These are phyloP conservation scores for Bipolaris oryzae DNA, from an alignment of 2,329 filamentous ascomycete species.

Conservation along the genomic window DNA sequence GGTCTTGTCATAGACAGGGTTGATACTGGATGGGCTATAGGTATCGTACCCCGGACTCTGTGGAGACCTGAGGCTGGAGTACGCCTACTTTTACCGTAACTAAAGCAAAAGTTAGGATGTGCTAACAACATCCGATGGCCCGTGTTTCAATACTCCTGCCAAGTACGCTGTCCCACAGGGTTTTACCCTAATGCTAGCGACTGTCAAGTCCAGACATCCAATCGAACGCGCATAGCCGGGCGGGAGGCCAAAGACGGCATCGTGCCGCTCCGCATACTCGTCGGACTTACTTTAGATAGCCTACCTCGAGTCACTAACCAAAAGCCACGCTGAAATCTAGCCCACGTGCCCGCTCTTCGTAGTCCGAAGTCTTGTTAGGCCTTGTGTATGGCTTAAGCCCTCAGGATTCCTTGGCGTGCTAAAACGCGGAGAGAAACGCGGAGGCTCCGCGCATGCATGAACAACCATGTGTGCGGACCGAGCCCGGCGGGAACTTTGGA, in stretches of 20 bases:
- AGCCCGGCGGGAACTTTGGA: neutral
- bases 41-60: neutral
- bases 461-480: neutral
- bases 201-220: neutral
- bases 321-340: neutral
- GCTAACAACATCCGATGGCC: neutral
- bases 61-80: neutral
- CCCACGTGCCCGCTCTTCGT: neutral
- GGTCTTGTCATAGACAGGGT: neutral
- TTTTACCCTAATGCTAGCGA: neutral
- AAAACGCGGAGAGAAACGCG: neutral
- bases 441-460: neutral
- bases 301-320: neutral
- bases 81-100: neutral
- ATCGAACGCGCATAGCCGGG: neutral
- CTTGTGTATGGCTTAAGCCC: neutral
- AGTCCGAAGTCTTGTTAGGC: neutral
- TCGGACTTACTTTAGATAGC: neutral
- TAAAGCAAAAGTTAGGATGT: neutral
- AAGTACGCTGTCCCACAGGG: neutral
- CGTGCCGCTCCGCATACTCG: neutral
- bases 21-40: neutral
- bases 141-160: neutral
- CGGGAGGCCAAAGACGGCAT: neutral
- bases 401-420: neutral